Evolutionary conservation across 495 filamentous ascomycete genomes (phyloP), one percentile per base, ranked within the genome.

Genomic region (Patellaria atrata): DNA sequence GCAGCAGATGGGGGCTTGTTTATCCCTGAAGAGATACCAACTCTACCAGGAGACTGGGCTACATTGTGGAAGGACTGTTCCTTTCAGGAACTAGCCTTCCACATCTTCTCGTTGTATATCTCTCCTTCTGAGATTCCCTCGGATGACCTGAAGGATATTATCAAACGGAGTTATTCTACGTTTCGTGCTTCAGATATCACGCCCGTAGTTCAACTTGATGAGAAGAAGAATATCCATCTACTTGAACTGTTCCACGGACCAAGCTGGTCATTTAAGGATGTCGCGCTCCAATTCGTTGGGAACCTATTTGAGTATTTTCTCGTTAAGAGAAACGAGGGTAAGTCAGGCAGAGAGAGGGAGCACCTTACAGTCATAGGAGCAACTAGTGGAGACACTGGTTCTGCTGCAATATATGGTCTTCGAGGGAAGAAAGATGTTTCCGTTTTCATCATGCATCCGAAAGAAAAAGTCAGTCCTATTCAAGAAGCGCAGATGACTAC

Each of bases 191-290:
- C 67, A 8, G 70, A 87, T 10, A 67, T 78, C 25, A 79, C 80
- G 2, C 87, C 89, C 0, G 51, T 82, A 9, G 67, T 80, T 24
- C 64, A 74, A 7, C 66, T 93, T 18, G 58, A 78, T 34, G 50
- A 61, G 13, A 59, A 78, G 37, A 68, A 71, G 44, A 73, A 82
- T 51, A 54, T 94, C 6, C 67, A 92, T 52, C 58, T 96, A 8
- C 73, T 96, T 8, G 89, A 97, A 58, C 75, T 97, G 8, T 97
- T 94, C 68, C 87, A 96, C 53, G 89, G 89, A n/a, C 86, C 84
- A 1, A 94, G 73, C n/a, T 93, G 77, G 47, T 72, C 87, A 5
- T 94, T 94, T 67, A 94, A 94, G 58, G 86, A 91, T 47, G 79
- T 79, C 11, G 86, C 87, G 4, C 57, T 94, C 16, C 84, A 93